A percentile compares a stretch with the other conserved stretches of the same genome.
These are phyloP conservation scores for Saccharomycopsis fermentans DNA, from an alignment of 805 yeast genomes.

Conservation along the genomic window DNA sequence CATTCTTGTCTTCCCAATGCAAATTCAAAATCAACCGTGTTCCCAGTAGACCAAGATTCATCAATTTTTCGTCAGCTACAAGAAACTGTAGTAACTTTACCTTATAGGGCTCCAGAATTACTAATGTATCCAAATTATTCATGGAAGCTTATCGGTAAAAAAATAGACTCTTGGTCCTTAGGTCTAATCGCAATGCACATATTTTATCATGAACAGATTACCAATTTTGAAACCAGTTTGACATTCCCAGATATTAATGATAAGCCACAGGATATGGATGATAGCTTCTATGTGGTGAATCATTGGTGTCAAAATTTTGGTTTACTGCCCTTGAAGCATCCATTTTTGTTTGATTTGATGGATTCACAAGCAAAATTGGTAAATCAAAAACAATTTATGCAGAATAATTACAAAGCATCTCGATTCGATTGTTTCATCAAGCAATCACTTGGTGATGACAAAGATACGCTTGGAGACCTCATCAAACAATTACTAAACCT, in stretches of 20 bases:
- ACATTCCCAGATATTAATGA: background rate
- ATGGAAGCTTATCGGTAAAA: background rate
- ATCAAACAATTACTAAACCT: background rate
- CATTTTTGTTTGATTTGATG: background rate
- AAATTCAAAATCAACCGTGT: constrained; percentile 66
- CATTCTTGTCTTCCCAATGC: constrained; percentile 28
- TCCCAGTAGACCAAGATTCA: background rate
- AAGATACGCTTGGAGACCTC: background rate
- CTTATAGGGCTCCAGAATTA: constrained; percentile 71
- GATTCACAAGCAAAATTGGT: background rate
- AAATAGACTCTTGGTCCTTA: background rate
- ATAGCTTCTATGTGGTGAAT: background rate
- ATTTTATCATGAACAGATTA: background rate
- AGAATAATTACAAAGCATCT: background rate
- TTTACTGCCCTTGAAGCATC: background rate
- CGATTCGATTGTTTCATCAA: background rate
- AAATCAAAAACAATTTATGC: background rate
- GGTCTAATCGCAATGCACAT: background rate
- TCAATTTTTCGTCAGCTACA: constrained; percentile 33
- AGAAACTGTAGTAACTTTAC: constrained; percentile 32
- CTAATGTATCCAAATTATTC: constrained; percentile 40
- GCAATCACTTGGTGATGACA: background rate
- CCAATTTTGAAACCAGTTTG: background rate
- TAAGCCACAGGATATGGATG: background rate
- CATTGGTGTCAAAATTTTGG: background rate